Conservation (phyloP, 768 basidiomycete genomes). For the Panus rudis region DNA sequence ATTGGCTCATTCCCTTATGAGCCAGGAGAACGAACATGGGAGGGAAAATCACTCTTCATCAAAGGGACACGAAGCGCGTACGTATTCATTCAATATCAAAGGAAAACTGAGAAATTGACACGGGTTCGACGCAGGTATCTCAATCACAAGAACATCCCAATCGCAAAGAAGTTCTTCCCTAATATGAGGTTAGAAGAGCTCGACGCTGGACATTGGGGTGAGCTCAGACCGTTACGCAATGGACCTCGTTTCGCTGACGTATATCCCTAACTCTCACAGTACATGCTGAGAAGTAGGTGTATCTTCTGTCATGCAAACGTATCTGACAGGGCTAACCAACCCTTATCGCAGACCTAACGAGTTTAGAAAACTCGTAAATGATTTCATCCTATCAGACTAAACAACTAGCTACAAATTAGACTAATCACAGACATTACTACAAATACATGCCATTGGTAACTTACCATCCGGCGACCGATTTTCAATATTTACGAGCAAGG, state of each 20-base stretch:
- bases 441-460: no score
- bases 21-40: conserved; percentile 44
- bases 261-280: conserved; percentile 34
- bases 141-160: conserved; percentile 59
- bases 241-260: not conserved
- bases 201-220: conserved; percentile 86
- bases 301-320: not conserved
- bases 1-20: conserved; percentile 76
- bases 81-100: conserved; percentile 17
- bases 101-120: not conserved
- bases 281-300: conserved; percentile 64
- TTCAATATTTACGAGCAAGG: no score
- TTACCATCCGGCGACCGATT: no score
- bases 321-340: not conserved
- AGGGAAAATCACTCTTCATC: conserved; percentile 62
- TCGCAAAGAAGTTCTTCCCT: conserved; percentile 69
- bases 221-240: conserved; percentile 14
- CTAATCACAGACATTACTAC: no score
- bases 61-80: conserved; percentile 76
- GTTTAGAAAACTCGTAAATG: conserved; percentile 34
- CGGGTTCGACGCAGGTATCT: conserved; percentile 46
- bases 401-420: no score
- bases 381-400: conserved; percentile 25
- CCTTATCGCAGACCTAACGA: conserved; percentile 40
- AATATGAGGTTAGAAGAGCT: conserved; percentile 52